Evolutionary conservation across 768 basidiomycete species (phyloP).

Genomic region (Peribolospora kevripleyi): DNA sequence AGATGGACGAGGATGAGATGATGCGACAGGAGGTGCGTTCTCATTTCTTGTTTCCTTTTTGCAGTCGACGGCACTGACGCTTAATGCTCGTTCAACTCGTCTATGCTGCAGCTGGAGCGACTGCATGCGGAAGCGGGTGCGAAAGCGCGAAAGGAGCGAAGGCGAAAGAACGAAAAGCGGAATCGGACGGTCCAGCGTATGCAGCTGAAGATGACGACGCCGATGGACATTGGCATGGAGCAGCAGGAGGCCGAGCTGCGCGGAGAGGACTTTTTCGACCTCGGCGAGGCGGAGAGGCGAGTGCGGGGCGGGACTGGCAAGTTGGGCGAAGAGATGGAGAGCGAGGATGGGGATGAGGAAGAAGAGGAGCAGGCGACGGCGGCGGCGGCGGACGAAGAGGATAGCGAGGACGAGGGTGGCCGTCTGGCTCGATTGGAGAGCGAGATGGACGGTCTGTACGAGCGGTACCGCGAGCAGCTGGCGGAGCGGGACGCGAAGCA

Average conservation of each 20-base stretch:
- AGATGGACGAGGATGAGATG: slow-evolving; percentile 60
- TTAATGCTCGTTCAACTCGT: neutral
- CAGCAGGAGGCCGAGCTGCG: slow-evolving; percentile 47
- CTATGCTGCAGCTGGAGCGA: slow-evolving; percentile 43
- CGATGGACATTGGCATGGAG: slow-evolving; percentile 82
- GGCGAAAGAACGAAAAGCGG: slow-evolving; percentile 70
- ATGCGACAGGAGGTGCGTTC: slow-evolving; percentile 59
- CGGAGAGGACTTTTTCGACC: slow-evolving; percentile 69
- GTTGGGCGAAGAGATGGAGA: slow-evolving; percentile 26
- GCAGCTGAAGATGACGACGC: slow-evolving; percentile 92
- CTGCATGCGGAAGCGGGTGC: slow-evolving; percentile 51
- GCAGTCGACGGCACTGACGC: slow-evolving; percentile 1
- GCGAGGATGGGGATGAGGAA: slow-evolving; percentile 21
- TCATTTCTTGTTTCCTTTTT: neutral
- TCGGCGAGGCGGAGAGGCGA: slow-evolving; percentile 35
- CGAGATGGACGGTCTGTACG: slow-evolving; percentile 73
- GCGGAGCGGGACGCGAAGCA: slow-evolving; percentile 67
- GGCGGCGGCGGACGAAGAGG: slow-evolving; percentile 27
- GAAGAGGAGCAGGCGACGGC: slow-evolving; percentile 19
- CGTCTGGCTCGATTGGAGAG: slow-evolving; percentile 43
- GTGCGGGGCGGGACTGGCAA: slow-evolving; percentile 14
- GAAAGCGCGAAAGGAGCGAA: slow-evolving; percentile 51
- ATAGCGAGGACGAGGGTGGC: slow-evolving; percentile 38
- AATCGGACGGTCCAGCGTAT: slow-evolving; percentile 70
- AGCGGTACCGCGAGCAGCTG: slow-evolving; percentile 55